Base-by-base conservation (phyloP, 805 yeast species). In the Candida ponderosae region DNA sequence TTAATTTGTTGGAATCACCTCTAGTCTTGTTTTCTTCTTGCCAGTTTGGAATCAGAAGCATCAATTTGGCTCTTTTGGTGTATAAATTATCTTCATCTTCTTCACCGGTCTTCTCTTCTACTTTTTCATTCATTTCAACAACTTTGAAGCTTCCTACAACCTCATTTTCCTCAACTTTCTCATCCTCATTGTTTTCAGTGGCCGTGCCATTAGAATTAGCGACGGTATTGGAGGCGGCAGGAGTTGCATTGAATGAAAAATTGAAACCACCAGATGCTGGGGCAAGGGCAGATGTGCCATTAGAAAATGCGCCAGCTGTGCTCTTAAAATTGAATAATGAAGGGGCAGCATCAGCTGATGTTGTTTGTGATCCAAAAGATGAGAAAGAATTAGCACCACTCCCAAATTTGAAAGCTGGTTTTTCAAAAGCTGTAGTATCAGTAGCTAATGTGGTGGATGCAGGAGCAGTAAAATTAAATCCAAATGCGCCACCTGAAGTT, bases 71-170 rank as follows among this genome's bases (percentile, higher is more conserved):
- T 50, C 83, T 72, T 49, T 83, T 79, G 32, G 79, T 72, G 47
- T 72, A 83, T 19, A 74, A 50, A 1, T 69, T 54, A 2, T 68
- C 75, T 61, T 90, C 97, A 37, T 75, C 71, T 60, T 88, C 96
- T 61, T 90, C 97, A 16, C 96, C 97, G 8, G 90, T 83, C 47
- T 71, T 66, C 15, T 65, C 72, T 6, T 72, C 74, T 11, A 78
- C 66, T 38, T 79, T 68, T 34, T 75, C 71, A 17, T 65, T 60
- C 40, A 74, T 65, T 39, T 59, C 59, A 32, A 59, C 69, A 14
- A 67, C 58, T 39, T 51, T 53, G 45, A 70, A 76, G 45, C 75
- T 66, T 2, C 68, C 75, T 31, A 66, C 68, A 5, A 67, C 69
- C 40, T 68, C 71, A 33, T 63, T 74, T 29, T 66, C 69, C 18